Evolutionary conservation across 2,329 filamentous ascomycete genomes (phyloP), one percentile per base, ranked within the genome.

Genomic region (Diaporthe nobilis): DNA sequence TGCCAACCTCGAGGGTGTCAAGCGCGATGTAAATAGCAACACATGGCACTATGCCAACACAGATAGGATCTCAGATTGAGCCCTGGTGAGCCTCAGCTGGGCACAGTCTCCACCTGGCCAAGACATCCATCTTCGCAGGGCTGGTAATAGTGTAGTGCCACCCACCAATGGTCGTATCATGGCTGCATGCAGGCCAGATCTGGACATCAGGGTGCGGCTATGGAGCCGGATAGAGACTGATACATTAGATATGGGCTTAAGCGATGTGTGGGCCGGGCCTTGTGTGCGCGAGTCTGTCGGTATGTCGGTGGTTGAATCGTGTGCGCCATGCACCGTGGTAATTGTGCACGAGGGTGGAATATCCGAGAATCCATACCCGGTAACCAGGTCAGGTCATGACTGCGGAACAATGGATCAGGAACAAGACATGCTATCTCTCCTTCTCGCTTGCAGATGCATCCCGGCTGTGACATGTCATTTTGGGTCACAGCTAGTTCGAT

Each of bases 11-110:
- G 8, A 28, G 49, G 5, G 22, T 55, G 34, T 20, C 65, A 55
- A 12, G 22, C 34, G 10, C n/a, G 34, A 42, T 70, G n/a, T 12
- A 55, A 70, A 70, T 55, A 70, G 65, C 49, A 55, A 28, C 65
- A 55, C 65, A 37, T 55, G 65, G 49, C 34, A 37, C 34, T 37
- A 55, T 70, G 49, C 22, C 47, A 70, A 28, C n/a, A 20, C 34
- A 55, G 47, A 70, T 42, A 34, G n/a, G 31, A 53, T 55, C 65
- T 55, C 65, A 70, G 34, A 53, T 70, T 42, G 13, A 28, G 47
- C 49, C 49, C 51, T 28, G n/a, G 25, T 42, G 8, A 55, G n/a
- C 49, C 49, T 20, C 34, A 42, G 15, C 31, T 12, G 20, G n/a
- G 49, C 31, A 42, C 12, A 4, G 63, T 51, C 65, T 12, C 65